Evolutionary conservation across 331 rosid genomes (phyloP), one percentile per base, ranked within the genome.

Genomic region (Phaseolus coccineus): DNA sequence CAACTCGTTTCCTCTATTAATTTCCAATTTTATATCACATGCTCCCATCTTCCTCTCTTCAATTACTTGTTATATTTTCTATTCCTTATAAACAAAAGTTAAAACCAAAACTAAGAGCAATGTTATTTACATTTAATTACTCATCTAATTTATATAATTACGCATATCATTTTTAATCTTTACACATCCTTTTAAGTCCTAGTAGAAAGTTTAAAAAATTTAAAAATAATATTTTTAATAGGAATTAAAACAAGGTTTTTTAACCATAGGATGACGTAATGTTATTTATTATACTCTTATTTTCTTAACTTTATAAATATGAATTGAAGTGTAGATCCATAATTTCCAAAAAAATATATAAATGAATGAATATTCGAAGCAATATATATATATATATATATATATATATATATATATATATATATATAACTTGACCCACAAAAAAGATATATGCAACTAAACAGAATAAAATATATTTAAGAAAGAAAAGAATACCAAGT

Each of bases 21-120:
- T 35, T 61, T 57, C 72, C 72, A 84, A 66, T 69, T 61, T 67
- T 25, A 33, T 37, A 39, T 80, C 71, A 64, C 53, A 68, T 76
- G 71, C 72, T 42, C 77, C 78, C 48, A 71, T 61, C 5, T 16
- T 25, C 59, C 22, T 53, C 53, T 56, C 42, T 66, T 74, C 6
- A 7, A 42, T 42, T 42, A 10, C 48, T 8, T 10, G 12, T 0
- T 42, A 42, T 11, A 10, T 13, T 42, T 42, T 42, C 48, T 42
- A 42, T 10, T 8, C 3, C 3, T 1, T 8, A 9, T 3, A 42
- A 42, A 42, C 3, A 42, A 42, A 42, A 39, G 9, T 39, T 6
- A 6, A 1, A 39, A 6, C 9, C 44, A 33, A 3, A 33, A 33
- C 2, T 28, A 28, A 28, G 31, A 28, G 22, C 31, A 1, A 28